Evolutionary conservation across 2,329 filamentous ascomycete genomes (phyloP), one percentile per base, ranked within the genome.

Genomic region (Aspergillus phoenicis): DNA sequence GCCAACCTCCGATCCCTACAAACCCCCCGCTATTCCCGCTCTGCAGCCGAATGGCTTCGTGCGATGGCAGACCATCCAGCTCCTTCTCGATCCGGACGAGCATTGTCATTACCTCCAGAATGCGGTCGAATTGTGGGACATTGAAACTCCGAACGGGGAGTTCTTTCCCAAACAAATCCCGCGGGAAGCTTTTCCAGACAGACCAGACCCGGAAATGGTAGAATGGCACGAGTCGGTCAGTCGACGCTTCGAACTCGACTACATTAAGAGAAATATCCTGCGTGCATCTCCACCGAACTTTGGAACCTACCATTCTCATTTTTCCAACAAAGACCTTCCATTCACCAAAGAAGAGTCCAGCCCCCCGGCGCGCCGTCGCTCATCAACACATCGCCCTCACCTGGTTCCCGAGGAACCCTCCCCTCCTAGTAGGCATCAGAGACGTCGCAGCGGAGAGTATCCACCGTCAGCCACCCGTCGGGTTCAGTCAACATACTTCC

Each of bases 11-110:
- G 85, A 87, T 41, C 84, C 91, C 64, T 97, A 91, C 73, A 85
- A 84, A 3, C 82, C 88, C 0, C 95, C 94, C 0, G 87, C 85
- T 0, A 85, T 97, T 45, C 95, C 95, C 0, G 91, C 93, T 13
- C 80, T 99, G 59, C 96, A 94, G 38, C 82, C 85, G 0, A 86
- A 87, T 70, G 95, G 95, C 43, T 99, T 96, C 75, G 91, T 94
- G 47, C 88, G 91, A 74, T 99, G 94, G 94, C 90, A 97, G 80
- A 92, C 91, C 0, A 90, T 98, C 58, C 92, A 98, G 78, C 84
- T 97, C 22, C 81, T 98, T 38, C 84, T 98, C 1, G 91, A 89
- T 1, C 95, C 95, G 0, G 89, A 95, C 67, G 91, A 96, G 69
- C 93, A 98, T 78, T 90, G 93, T 0, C 87, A 87, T 0, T 94